These are phyloP conservation scores for Fusarium equiseti DNA, from an alignment of 2,329 filamentous ascomycete species.

Conservation along the genomic window DNA sequence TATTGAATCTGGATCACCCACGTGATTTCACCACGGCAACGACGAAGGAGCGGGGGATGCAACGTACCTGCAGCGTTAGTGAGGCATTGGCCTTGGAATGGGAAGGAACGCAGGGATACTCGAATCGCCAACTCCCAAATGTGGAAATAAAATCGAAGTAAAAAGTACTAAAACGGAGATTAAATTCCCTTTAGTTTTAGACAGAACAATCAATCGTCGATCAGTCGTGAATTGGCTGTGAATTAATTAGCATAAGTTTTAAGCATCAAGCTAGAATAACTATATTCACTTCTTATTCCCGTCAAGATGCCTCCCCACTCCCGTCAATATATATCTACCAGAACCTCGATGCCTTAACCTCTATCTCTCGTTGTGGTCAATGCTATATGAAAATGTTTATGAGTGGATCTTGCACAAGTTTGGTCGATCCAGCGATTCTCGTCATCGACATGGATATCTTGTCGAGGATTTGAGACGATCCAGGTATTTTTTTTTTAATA, in stretches of 20 bases:
- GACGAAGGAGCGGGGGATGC: constrained; percentile 33
- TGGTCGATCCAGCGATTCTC: constrained; percentile 8
- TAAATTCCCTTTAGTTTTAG: constrained; percentile 34
- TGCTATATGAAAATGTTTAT: background rate
- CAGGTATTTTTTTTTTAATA: background rate
- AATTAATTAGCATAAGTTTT: background rate
- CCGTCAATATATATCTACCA: background rate
- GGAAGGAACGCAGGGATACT: constrained; percentile 31
- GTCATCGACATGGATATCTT: constrained; percentile 14
- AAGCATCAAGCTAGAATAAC: constrained; percentile 2
- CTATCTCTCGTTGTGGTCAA: background rate
- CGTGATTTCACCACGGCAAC: constrained; percentile 54
- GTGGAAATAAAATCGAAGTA: constrained; percentile 22
- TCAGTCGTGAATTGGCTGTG: background rate
- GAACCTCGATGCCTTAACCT: background rate
- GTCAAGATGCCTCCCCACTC: constrained; percentile 3
- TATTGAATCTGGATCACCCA: constrained; percentile 35
- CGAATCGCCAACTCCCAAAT: constrained; percentile 21
- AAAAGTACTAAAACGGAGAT: constrained; percentile 25
- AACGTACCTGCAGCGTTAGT: constrained; percentile 44
- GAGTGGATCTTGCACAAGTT: background rate
- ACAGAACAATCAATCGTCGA: constrained; percentile 24
- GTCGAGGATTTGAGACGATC: constrained; percentile 1
- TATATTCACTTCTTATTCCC: background rate
- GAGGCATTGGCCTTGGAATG: constrained; percentile 32